Evolutionary conservation across 2,329 filamentous ascomycete genomes (phyloP).

Genomic region (Claviceps purpurea): DNA sequence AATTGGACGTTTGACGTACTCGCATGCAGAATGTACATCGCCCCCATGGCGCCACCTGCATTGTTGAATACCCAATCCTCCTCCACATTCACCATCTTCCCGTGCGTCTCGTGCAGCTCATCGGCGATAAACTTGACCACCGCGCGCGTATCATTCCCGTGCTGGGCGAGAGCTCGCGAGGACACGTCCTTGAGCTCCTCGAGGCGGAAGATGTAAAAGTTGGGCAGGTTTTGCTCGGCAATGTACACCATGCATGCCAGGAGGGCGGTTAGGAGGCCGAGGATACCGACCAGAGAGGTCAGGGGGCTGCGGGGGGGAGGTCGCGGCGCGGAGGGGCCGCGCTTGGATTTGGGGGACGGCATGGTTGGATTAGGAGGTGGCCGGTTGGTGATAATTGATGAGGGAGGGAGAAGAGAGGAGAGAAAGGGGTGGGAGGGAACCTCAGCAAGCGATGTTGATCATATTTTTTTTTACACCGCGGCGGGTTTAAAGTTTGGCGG

Average conservation of each 20-base stretch:
- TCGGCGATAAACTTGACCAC: conserved; percentile 57
- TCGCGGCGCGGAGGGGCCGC: conserved; percentile 2
- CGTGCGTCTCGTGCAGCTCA: conserved; percentile 44
- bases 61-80: conserved; percentile 91
- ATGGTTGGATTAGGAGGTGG: neutral
- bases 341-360: conserved; percentile 4
- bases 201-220: conserved; percentile 64
- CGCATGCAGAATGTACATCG: conserved; percentile 81
- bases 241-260: conserved; percentile 40
- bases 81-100: conserved; percentile 48
- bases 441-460: too few relatives aligned
- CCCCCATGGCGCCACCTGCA: conserved; percentile 81
- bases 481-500: neutral
- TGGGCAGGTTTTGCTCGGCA: conserved; percentile 44
- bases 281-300: conserved; percentile 29
- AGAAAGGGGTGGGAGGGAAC: too few relatives aligned
- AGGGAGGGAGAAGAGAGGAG: conserved; percentile 2
- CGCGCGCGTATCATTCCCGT: conserved; percentile 62
- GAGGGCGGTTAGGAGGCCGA: conserved; percentile 41
- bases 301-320: conserved; percentile 4
- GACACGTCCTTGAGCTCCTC: conserved; percentile 56
- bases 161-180: conserved; percentile 47
- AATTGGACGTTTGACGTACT: conserved; percentile 34
- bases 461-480: too few relatives aligned
- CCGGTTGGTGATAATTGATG: too few relatives aligned